Evolutionary conservation across 2,329 filamentous ascomycete species (phyloP).

Genomic region (Coleophoma crateriformis): DNA sequence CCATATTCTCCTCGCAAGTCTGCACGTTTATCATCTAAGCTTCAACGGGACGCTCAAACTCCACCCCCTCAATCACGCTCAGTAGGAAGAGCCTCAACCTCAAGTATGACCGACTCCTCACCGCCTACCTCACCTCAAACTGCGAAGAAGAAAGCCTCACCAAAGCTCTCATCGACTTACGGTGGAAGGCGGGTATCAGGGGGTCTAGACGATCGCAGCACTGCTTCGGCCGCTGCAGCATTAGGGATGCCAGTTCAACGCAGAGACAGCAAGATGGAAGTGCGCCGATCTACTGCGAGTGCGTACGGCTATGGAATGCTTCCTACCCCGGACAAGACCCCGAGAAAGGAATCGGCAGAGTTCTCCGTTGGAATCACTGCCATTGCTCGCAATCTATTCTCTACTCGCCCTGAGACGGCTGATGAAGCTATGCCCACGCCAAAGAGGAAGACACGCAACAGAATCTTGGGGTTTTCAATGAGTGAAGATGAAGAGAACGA

Average conservation of each 20-base stretch:
- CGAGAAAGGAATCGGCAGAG: conserved; percentile 47
- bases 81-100: conserved; percentile 16
- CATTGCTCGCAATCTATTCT: conserved; percentile 58
- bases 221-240: conserved; percentile 33
- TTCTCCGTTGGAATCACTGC: conserved; percentile 44
- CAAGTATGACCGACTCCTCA: conserved; percentile 6
- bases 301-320: conserved; percentile 47
- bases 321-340: conserved; percentile 75
- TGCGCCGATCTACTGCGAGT: conserved; percentile 8
- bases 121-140: conserved; percentile 21
- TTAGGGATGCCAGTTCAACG: conserved; percentile 18
- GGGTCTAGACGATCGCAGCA: conserved; percentile 37
- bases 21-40: conserved; percentile 55
- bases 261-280: conserved; percentile 16
- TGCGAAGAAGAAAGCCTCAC: conserved; percentile 16
- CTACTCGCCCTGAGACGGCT: conserved; percentile 33
- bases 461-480: conserved; percentile 47
- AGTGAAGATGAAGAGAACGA: conserved; percentile 46
- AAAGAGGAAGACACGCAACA: conserved; percentile 51
- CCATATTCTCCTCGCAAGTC: conserved; percentile 70
- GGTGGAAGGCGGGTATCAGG: conserved; percentile 42
- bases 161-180: conserved; percentile 29
- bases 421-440: conserved; percentile 54
- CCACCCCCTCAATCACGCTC: conserved; percentile 37
- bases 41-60: conserved; percentile 41